phyloP scores from a whole-genome alignment of 805 yeast genomes.

The Vanderwaltozyma tropicalis region DNA sequence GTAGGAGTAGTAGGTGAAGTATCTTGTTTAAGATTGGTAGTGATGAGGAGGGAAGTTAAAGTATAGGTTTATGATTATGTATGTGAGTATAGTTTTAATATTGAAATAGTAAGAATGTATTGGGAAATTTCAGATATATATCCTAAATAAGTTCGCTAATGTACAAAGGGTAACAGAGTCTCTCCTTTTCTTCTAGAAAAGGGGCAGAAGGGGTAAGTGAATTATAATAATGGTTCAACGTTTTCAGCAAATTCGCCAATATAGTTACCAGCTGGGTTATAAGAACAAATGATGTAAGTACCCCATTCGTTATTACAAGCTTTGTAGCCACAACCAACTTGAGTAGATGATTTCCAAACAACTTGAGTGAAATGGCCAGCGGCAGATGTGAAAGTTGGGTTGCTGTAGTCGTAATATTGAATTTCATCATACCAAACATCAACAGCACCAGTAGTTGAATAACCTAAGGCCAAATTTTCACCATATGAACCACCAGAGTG shows the following conservation, averaged over 20 bases:
- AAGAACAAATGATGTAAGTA: slow-evolving; percentile 58
- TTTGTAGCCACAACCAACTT: slow-evolving; percentile 49
- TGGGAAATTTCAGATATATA: no score
- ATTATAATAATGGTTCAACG: slow-evolving; percentile 7
- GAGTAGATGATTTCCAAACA: slow-evolving; percentile 51
- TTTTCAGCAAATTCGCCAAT: slow-evolving; percentile 10
- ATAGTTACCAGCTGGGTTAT: slow-evolving; percentile 45
- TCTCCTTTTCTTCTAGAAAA: no score
- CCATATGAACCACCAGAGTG: slow-evolving; percentile 56
- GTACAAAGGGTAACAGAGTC: no score
- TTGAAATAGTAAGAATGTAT: no score
- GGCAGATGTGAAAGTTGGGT: slow-evolving; percentile 23
- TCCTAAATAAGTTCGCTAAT: no score
- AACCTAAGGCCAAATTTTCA: slow-evolving; percentile 53
- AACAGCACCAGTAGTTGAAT: slow-evolving; percentile 41
- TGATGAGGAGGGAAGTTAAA: no score
- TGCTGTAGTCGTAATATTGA: slow-evolving; percentile 36
- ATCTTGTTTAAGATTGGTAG: no score
- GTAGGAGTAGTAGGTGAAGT: no score
- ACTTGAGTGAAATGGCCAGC: slow-evolving; percentile 67
- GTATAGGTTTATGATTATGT: no score
- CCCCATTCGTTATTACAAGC: slow-evolving; percentile 10
- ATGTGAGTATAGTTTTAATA: no score
- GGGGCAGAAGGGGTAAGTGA: neutral
- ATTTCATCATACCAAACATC: slow-evolving; percentile 70